Base-by-base conservation (phyloP, 2,329 filamentous ascomycete species). In the Diaporthe sp. region DNA sequence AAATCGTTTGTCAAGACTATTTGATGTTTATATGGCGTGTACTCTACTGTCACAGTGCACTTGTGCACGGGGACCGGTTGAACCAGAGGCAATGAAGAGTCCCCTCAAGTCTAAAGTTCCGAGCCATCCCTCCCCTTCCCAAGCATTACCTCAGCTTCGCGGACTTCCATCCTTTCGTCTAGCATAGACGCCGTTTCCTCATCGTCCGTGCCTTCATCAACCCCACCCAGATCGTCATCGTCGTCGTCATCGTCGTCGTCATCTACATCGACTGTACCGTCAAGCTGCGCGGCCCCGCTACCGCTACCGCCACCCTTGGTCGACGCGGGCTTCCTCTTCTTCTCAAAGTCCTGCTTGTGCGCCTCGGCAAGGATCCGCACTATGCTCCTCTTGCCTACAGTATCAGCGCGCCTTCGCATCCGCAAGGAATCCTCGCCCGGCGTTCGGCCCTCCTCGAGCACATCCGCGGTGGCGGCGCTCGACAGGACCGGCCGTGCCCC, bases 341-440 rank as follows among this genome's bases (percentile, higher is more conserved):
- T 93, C 84, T 97, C 94, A 82, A 98, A 98, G 84, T 98, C 96
- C 82, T 97, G 93, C 76, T 91, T 93, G 82, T 98, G 97, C 8
- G 96, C 96, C 76, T 92, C 89, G 5, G 95, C 93, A 78, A 98
- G 88, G n/a, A 95, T 91, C 19, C 88, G 91, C 7, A 87, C 86
- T 72, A 91, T 87, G 0, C 84, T 84, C 61, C 77, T 81, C 72
- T 76, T 83, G 25, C 83, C 84, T 9, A 78, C 71, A 1, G 82
- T 79, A 28, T 84, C 82, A 1, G 83, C 69, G 66, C 82, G 80
- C 30, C 77, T 76, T 25, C 83, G 75, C n/a, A 80, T 77, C 9
- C 76, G 70, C n/a, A 66, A 25, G n/a, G 68, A 57, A 30, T 74
- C 74, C 30, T 69, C 75, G 61, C 68, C 75, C 0, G 68, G 54